Conservation (phyloP, 768 basidiomycete species). For the Auriscalpium microsporum region DNA sequence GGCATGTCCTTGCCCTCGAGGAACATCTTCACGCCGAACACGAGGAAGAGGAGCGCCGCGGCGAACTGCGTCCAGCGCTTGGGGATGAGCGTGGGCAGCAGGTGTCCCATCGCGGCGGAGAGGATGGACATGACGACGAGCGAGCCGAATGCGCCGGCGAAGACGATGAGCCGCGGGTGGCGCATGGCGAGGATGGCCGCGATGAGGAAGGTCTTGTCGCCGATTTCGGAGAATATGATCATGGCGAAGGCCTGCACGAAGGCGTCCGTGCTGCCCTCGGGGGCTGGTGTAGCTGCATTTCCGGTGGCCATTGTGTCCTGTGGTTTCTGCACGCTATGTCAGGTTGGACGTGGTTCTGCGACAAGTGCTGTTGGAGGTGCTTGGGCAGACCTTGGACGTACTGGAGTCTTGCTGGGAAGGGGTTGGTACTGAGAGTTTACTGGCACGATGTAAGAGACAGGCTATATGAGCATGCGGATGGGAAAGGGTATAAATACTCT, state of each 20-base stretch:
- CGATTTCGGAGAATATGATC: slow-evolving; percentile 90
- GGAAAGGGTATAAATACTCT: too few species aligned
- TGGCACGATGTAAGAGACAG: too few species aligned
- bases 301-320: not conserved
- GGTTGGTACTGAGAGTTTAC: too few species aligned
- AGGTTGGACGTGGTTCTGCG: too few species aligned
- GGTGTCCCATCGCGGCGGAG: slow-evolving; percentile 86
- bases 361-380: too few species aligned
- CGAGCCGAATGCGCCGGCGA: slow-evolving; percentile 81
- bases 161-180: slow-evolving; percentile 79
- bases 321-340: too few species aligned
- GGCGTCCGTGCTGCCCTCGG: slow-evolving; percentile 36
- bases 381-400: too few species aligned
- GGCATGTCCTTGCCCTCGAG: slow-evolving; percentile 79
- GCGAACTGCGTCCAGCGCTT: slow-evolving; percentile 40
- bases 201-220: slow-evolving; percentile 89
- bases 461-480: too few species aligned
- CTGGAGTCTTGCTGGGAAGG: too few species aligned
- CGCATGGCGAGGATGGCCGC: slow-evolving; percentile 91
- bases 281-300: not conserved
- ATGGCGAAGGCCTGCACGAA: slow-evolving; percentile 76
- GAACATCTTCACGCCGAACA: slow-evolving; percentile 87
- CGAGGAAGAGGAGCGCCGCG: slow-evolving; percentile 77
- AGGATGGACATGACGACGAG: slow-evolving; percentile 90
- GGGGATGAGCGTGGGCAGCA: slow-evolving; percentile 81